These are phyloP conservation scores for Dovyalis caffra DNA, from an alignment of 345 rosid genomes.

Conservation along the genomic window DNA sequence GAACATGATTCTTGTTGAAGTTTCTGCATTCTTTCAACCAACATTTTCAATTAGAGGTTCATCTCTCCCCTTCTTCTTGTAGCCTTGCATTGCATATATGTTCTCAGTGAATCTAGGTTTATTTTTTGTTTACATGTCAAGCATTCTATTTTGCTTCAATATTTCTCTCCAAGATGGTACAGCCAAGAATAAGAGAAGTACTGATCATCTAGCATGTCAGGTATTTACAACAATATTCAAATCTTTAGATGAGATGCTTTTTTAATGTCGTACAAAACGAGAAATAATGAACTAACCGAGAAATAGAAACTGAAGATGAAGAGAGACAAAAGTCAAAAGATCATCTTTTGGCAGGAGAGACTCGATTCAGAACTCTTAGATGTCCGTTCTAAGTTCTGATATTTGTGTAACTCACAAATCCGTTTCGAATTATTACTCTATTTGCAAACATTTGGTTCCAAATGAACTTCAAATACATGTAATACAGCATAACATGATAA, in stretches of 20 bases:
- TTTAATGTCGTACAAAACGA: background rate
- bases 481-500: background rate
- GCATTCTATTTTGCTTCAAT: background rate
- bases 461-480: background rate
- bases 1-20: background rate
- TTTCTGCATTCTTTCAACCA: background rate
- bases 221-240: too few species aligned
- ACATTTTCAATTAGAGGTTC: background rate
- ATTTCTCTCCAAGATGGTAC: background rate
- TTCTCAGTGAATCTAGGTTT: background rate
- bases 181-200: too few species aligned
- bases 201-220: too few species aligned
- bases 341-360: background rate
- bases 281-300: background rate
- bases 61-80: too few species aligned
- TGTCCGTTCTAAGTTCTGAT: background rate
- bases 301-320: background rate
- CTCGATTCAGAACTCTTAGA: background rate
- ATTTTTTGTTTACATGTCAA: too few species aligned
- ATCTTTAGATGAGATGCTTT: background rate
- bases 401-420: background rate
- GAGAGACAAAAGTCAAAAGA: background rate
- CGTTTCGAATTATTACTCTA: background rate
- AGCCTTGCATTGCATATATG: background rate
- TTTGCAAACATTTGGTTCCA: slow-evolving; percentile 1